A percentile compares a stretch with the other conserved stretches of the same genome.
phyloP scores from a whole-genome alignment of 257 asterid genomes.

The Gynochthodes officinalis region DNA sequence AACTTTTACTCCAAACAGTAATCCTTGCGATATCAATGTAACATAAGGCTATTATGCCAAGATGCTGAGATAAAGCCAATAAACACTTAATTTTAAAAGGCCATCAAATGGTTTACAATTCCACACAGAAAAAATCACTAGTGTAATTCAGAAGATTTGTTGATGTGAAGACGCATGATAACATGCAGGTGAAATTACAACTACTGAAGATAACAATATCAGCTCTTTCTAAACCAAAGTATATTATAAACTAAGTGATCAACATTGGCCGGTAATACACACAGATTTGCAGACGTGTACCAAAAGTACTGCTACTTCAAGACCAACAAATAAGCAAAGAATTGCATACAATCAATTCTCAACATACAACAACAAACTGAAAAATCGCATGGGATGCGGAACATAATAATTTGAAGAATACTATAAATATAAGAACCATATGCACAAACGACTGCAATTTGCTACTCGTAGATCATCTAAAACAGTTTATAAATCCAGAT shows the following conservation, averaged over 20 bases:
- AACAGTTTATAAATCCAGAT: neutral
- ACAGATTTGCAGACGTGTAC: neutral
- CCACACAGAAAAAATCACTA: neutral
- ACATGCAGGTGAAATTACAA: neutral
- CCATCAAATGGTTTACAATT: neutral
- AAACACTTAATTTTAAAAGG: neutral
- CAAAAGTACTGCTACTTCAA: neutral
- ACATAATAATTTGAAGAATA: neutral
- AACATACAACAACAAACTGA: neutral
- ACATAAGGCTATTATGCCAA: neutral
- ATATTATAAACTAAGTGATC: neutral
- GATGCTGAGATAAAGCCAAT: neutral
- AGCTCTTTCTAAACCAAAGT: neutral
- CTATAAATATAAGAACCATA: neutral
- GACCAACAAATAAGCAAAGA: neutral
- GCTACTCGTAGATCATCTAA: neutral
- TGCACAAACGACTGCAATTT: neutral
- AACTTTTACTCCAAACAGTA: neutral
- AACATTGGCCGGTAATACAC: neutral
- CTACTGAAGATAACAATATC: neutral
- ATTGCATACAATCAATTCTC: neutral
- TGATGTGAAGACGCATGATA: too few relatives aligned
- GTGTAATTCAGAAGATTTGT: neutral
- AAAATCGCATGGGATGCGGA: neutral
- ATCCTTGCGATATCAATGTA: neutral